Evolutionary conservation across 257 asterid species (phyloP).

Genomic region (Nicotiana obtusifolia): DNA sequence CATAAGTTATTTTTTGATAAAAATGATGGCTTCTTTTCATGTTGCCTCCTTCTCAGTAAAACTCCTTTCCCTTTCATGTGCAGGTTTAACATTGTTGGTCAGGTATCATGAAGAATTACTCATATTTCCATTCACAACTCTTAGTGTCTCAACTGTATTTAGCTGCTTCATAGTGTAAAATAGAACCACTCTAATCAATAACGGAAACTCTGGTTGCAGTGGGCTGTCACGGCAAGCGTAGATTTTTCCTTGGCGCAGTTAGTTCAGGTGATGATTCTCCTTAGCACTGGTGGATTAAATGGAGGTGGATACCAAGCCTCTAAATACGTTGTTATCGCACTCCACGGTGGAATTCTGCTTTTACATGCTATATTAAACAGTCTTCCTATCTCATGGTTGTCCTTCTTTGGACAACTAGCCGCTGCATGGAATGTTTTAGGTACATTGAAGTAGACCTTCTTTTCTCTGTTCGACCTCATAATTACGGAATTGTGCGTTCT

Average conservation of each 20-base stretch:
- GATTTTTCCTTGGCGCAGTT: constrained; percentile 90
- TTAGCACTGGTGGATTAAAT: constrained; percentile 76
- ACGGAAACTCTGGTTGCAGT: constrained; percentile 47
- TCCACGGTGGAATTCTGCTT: constrained; percentile 71
- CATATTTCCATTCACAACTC: constrained; percentile 7
- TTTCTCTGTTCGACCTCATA: background rate
- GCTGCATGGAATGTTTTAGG: constrained; percentile 95
- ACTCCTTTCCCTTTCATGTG: constrained; percentile 15
- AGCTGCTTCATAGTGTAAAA: constrained; percentile 3
- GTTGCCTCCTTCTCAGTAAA: constrained; percentile 1
- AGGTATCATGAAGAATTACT: constrained; percentile 46
- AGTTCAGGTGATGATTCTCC: constrained; percentile 87
- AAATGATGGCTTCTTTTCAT: background rate
- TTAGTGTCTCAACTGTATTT: background rate
- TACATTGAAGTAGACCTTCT: constrained; percentile 2
- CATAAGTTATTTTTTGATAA: background rate
- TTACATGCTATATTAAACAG: constrained; percentile 75
- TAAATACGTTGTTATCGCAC: constrained; percentile 66
- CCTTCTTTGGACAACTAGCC: constrained; percentile 79
- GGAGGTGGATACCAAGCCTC: constrained; percentile 92
- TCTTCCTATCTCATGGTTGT: constrained; percentile 74
- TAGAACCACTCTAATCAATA: constrained; percentile 16
- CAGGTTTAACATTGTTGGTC: constrained; percentile 99
- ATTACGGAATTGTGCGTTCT: background rate
- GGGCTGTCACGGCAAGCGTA: constrained; percentile 94